phyloP scores from a whole-genome alignment of 2,329 filamentous ascomycete genomes.

The Ophiostoma quercus region DNA sequence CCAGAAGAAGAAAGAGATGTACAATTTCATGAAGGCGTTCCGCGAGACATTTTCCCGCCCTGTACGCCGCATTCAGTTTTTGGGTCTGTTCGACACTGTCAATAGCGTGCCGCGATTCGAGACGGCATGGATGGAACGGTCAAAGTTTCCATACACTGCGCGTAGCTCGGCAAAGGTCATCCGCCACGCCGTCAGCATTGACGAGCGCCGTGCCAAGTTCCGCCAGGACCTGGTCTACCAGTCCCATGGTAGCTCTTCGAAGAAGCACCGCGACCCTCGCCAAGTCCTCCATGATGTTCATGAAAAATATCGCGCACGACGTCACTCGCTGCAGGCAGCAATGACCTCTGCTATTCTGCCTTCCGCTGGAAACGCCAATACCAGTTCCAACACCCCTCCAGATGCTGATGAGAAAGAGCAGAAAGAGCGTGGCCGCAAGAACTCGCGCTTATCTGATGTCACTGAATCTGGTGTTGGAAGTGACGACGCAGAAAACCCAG shows the following conservation, averaged over 20 bases:
- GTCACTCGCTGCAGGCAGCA: neutral
- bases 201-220: constrained; percentile 67
- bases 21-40: constrained; percentile 71
- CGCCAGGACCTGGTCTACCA: constrained; percentile 64
- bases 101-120: constrained; percentile 77
- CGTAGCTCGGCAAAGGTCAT: constrained; percentile 56
- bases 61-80: constrained; percentile 65
- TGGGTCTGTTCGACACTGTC: constrained; percentile 77
- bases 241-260: constrained; percentile 24
- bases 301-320: neutral
- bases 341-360: neutral
- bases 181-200: constrained; percentile 64
- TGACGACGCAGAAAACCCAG: neutral
- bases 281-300: neutral
- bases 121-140: constrained; percentile 69
- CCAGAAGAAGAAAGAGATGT: constrained; percentile 53
- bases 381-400: too few species aligned
- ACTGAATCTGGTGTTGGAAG: neutral
- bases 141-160: constrained; percentile 66
- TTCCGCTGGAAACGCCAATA: neutral
- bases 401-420: neutral
- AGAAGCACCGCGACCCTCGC: neutral
- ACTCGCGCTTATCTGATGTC: neutral
- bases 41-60: constrained; percentile 75
- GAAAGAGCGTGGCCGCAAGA: neutral